Base-by-base conservation (phyloP, 202 grass and related monocot species). In the Zoysia matrella region DNA sequence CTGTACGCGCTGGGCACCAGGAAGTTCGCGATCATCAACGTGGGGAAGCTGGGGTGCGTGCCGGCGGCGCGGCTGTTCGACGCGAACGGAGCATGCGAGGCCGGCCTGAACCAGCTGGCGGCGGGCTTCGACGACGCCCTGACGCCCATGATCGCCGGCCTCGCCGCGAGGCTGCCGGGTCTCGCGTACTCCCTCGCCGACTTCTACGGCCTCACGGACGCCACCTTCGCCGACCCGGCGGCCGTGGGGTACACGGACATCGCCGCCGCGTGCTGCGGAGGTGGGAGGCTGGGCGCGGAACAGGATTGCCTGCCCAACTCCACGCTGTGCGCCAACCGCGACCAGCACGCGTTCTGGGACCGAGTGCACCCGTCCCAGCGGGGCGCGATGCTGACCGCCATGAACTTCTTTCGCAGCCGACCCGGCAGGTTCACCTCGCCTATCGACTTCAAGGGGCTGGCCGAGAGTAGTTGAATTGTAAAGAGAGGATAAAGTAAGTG, bases 1-100 rank as follows among this genome's bases (percentile, higher is more conserved):
- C 6, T 90, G n/a, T 67, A 90, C 49, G 9, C 3, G 11, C 52
- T 83, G 72, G 88, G 88, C 9, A 83, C 67, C 4, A 82, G 88
- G 47, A 90, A 83, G n/a, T 62, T 90, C 0, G 78, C 72, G 10
- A 55, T 90, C 52, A 78, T 82, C 44, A 84, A 73, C 72, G 3
- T 73, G 3, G 83, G 83, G 0, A 41, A 57, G 0, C 16, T 87
- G 0, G 88, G 88, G 1, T 90, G 88, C 42, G 60, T 82, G 11
- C 88, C 88, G 3, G 1, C 0, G 3, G 68, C 69, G 22, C 80
- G 88, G 0, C n/a, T 74, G 51, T 11, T 74, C 3, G 41, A 63
- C 52, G 15, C 79, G 1, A 47, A 10, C 0, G 84, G 62, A 0
- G 53, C 42, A 1, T 90, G 88, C 72, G 42, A 18, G 5, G 60